Evolutionary conservation across 73 alveolate species (phyloP), one percentile per base, ranked within the genome.

Genomic region (Stentor roeselii): DNA sequence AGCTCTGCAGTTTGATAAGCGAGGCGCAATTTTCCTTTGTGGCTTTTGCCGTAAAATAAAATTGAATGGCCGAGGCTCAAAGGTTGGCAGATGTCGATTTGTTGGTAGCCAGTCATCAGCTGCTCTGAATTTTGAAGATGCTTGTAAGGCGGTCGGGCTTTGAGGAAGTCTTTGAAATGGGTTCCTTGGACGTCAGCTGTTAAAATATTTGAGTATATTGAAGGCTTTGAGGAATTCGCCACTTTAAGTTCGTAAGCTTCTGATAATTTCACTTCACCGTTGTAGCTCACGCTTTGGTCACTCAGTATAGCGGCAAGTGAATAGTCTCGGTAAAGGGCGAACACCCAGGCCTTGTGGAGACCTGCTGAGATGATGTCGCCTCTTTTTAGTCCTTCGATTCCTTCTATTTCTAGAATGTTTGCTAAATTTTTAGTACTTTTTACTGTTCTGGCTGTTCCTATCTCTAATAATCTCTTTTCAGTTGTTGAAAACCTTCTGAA

Each of bases 301-400:
- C 50, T 30, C 14, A 67, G 37, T 21, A 21, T 21, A 27, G 80
- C 80, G 11, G 80, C 80, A 11, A 67, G 80, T 21, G 34, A 36
- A 36, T 67, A 27, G n/a, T 67, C 80, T 30, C 34, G 41, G 37
- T 27, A 32, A 27, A 67, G 34, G 34, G 80, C 80, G 37, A 30
- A 67, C n/a, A 67, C 80, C 80, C 80, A 67, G 11, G 80, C 80
- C 2, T 67, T 21, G 37, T 67, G 11, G 14, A 11, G 41, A 1
- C 80, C 80, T 1, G 37, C 37, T 67, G n/a, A 21, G 21, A 67
- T 32, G 37, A 67, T 21, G 42, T 67, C 80, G 34, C 80, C 80
- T 34, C 34, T 67, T 67, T 67, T 67, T 67, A 32, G 42, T 1
- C 42, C 37, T 11, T 67, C 37, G n/a, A 67, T 0, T 30, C 80